A percentile compares a stretch with the other conserved stretches of the same genome.
Evolutionary conservation across 2,329 filamentous ascomycete species (phyloP).

Genomic region (Fusarium stilboides): DNA sequence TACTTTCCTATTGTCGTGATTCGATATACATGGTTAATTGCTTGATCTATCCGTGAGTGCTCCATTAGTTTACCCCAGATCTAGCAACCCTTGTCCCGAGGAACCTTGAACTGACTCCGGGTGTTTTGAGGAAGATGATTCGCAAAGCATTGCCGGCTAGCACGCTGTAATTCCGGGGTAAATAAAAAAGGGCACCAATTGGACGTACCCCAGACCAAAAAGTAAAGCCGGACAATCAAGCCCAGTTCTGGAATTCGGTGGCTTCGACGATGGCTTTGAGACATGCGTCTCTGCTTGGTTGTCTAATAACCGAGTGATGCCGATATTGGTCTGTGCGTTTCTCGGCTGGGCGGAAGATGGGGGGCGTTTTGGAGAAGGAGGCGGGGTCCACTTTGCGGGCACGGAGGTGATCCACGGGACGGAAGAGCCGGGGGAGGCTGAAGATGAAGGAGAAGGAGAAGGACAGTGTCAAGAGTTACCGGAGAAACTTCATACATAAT

Average conservation of each 20-base stretch:
- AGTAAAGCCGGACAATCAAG: neutral
- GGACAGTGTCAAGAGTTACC: neutral
- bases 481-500: neutral
- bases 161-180: conserved; percentile 40
- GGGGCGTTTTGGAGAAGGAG: conserved; percentile 21
- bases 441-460: conserved; percentile 22
- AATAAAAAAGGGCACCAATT: neutral
- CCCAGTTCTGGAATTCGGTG: conserved; percentile 8
- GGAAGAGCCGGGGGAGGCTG: conserved; percentile 34
- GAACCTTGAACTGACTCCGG: neutral
- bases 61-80: conserved; percentile 17
- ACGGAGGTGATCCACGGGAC: conserved; percentile 34
- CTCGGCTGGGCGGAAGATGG: conserved; percentile 45
- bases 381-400: conserved; percentile 23
- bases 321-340: conserved; percentile 44
- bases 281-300: neutral
- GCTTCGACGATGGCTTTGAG: neutral
- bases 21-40: neutral
- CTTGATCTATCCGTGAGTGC: neutral
- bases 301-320: conserved; percentile 41
- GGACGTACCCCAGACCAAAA: too few relatives aligned
- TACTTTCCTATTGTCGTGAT: neutral
- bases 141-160: conserved; percentile 39
- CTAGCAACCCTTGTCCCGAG: neutral
- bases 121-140: conserved; percentile 26